phyloP scores from a whole-genome alignment of 345 rosid genomes.

The Lumnitzera littorea region DNA sequence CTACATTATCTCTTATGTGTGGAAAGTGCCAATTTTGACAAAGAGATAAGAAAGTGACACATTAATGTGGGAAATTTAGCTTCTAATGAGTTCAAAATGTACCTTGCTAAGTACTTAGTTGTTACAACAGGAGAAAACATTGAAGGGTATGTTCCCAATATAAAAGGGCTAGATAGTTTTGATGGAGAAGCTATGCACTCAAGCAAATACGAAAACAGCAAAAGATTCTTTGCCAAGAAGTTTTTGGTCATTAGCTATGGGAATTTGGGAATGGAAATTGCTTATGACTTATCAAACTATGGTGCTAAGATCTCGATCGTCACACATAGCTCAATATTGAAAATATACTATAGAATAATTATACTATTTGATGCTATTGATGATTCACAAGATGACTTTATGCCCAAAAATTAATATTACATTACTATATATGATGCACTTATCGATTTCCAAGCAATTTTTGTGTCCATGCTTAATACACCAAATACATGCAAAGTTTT shows the following conservation, averaged over 20 bases:
- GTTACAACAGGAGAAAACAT: slow-evolving; percentile 45
- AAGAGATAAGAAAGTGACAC: slow-evolving; percentile 16
- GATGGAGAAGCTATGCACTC: slow-evolving; percentile 41
- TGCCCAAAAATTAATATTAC: too few species aligned
- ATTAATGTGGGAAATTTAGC: slow-evolving; percentile 17
- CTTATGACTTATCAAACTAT: slow-evolving; percentile 31
- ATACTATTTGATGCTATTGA: too few species aligned
- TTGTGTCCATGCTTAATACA: too few species aligned
- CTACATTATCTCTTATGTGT: slow-evolving; percentile 24
- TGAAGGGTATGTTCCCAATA: slow-evolving; percentile 26
- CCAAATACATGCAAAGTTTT: too few species aligned
- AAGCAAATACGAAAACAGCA: slow-evolving; percentile 26
- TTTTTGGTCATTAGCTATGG: slow-evolving; percentile 64
- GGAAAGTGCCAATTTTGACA: slow-evolving; percentile 16
- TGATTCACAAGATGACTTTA: too few species aligned
- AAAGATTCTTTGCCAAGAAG: slow-evolving; percentile 15
- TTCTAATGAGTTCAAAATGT: slow-evolving; percentile 9
- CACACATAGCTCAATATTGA: slow-evolving; percentile 29
- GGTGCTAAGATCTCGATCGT: slow-evolving; percentile 36
- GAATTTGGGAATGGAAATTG: slow-evolving; percentile 64
- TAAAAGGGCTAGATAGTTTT: slow-evolving; percentile 31
- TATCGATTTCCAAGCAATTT: too few species aligned
- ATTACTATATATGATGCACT: too few species aligned
- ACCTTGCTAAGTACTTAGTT: slow-evolving; percentile 31
- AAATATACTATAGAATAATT: neutral